These are phyloP conservation scores for Pseudozyma tsukubaensis DNA, from an alignment of 1,284 basidiomycete species.

Conservation along the genomic window DNA sequence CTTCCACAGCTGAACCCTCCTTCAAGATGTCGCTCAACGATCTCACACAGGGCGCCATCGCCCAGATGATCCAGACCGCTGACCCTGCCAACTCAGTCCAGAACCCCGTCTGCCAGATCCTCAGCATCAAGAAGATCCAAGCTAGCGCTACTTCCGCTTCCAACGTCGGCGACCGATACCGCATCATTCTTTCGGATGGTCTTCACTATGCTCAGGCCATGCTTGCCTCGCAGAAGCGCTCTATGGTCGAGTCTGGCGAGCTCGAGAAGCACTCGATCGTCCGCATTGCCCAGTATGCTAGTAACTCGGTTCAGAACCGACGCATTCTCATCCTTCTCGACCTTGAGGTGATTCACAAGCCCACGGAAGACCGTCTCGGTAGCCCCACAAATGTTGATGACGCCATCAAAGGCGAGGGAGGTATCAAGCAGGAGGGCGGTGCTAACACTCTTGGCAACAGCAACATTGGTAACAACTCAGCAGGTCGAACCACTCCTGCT, in stretches of 20 bases:
- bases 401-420: conserved; percentile 25
- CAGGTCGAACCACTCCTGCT: conserved; percentile 45
- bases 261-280: conserved; percentile 81
- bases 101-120: conserved; percentile 64
- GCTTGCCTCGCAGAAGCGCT: conserved; percentile 91
- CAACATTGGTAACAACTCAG: conserved; percentile 33
- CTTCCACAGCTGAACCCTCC: neutral
- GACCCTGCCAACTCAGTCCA: conserved; percentile 50
- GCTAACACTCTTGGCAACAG: conserved; percentile 34
- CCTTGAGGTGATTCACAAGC: conserved; percentile 71
- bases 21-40: conserved; percentile 46
- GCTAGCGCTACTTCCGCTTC: conserved; percentile 48
- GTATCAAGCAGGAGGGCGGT: conserved; percentile 43
- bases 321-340: conserved; percentile 88
- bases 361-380: conserved; percentile 57
- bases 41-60: conserved; percentile 60
- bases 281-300: conserved; percentile 80
- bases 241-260: conserved; percentile 77
- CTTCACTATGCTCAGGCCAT: conserved; percentile 74
- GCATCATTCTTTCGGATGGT: conserved; percentile 67
- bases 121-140: conserved; percentile 66
- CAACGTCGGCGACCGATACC: conserved; percentile 62
- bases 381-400: conserved; percentile 59
- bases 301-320: conserved; percentile 81
- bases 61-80: conserved; percentile 58